Evolutionary conservation across 2,329 filamentous ascomycete species (phyloP).

Genomic region (Drechslera avenae): DNA sequence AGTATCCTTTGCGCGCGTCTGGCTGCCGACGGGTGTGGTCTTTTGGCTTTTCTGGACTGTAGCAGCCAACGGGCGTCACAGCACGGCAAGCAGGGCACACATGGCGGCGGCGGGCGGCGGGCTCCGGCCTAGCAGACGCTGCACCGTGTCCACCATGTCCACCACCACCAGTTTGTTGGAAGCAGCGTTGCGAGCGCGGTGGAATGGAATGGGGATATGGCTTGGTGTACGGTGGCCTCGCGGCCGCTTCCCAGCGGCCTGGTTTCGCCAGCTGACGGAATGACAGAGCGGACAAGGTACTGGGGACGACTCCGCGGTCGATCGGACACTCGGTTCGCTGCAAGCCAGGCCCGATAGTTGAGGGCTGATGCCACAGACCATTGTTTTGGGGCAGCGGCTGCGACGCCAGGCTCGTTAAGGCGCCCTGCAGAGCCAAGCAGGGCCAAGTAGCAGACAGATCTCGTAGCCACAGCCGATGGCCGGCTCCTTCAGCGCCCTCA

Average conservation of each 20-base stretch:
- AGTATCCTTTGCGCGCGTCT: constrained; percentile 29
- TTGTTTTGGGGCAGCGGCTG: constrained; percentile 34
- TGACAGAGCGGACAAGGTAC: constrained; percentile 29
- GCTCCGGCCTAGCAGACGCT: constrained; percentile 35
- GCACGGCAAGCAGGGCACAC: constrained; percentile 11
- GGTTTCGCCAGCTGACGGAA: constrained; percentile 30
- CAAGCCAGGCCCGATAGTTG: constrained; percentile 25
- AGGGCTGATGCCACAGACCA: constrained; percentile 29
- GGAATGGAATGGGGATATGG: too few relatives aligned
- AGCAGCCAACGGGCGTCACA: too few relatives aligned
- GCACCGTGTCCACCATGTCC: constrained; percentile 10
- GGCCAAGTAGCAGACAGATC: constrained; percentile 21
- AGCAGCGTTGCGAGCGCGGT: too few relatives aligned
- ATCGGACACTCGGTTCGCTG: constrained; percentile 30
- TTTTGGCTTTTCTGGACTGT: constrained; percentile 1
- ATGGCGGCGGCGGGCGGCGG: constrained; percentile 38
- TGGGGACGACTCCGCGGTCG: constrained; percentile 33
- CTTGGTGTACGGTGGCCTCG: constrained; percentile 19
- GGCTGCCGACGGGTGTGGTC: constrained; percentile 14
- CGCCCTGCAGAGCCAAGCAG: constrained; percentile 19
- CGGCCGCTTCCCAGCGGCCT: constrained; percentile 36
- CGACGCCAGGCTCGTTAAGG: constrained; percentile 26
- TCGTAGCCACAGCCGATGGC: constrained; percentile 33
- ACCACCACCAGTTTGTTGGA: too few relatives aligned
- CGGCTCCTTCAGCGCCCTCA: constrained; percentile 23